Evolutionary conservation across 2,329 filamentous ascomycete genomes (phyloP).

Genomic region (Talaromyces sp.): DNA sequence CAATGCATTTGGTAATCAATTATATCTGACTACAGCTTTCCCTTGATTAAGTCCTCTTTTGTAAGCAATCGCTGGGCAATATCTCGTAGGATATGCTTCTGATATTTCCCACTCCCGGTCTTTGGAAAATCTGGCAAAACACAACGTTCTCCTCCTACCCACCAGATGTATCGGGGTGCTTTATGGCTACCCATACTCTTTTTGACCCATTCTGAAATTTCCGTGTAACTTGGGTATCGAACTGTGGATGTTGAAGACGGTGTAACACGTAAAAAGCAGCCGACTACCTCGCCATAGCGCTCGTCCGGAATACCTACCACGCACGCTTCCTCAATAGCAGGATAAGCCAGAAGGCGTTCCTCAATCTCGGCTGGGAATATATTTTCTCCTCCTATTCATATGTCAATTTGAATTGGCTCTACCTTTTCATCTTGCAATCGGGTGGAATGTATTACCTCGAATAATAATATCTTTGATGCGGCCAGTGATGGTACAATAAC

Average conservation of each 20-base stretch:
- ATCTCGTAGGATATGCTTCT: not conserved
- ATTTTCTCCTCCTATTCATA: slow-evolving; percentile 57
- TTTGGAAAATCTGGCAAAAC: not conserved
- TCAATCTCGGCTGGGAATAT: slow-evolving; percentile 66
- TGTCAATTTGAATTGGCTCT: too few species aligned
- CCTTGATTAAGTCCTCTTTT: not conserved
- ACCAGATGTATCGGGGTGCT: slow-evolving; percentile 61
- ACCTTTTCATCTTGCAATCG: too few species aligned
- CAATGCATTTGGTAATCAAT: too few species aligned
- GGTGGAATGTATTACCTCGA: slow-evolving; percentile 51
- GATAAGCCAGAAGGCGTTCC: slow-evolving; percentile 57
- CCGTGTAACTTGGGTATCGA: too few species aligned
- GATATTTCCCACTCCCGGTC: not conserved
- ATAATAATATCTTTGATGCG: slow-evolving; percentile 74
- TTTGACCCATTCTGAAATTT: slow-evolving; percentile 82
- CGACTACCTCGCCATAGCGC: slow-evolving; percentile 28
- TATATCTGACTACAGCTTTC: too few species aligned
- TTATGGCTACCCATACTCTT: slow-evolving; percentile 71
- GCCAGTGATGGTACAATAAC: slow-evolving; percentile 65
- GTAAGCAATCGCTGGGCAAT: not conserved
- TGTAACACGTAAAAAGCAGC: slow-evolving; percentile 53
- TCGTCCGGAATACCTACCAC: slow-evolving; percentile 51
- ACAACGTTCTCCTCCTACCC: not conserved
- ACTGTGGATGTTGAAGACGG: too few species aligned
- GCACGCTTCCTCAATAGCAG: slow-evolving; percentile 53